Base-by-base conservation (phyloP, 2,329 filamentous ascomycete genomes). In the Colletotrichum paranaense region DNA sequence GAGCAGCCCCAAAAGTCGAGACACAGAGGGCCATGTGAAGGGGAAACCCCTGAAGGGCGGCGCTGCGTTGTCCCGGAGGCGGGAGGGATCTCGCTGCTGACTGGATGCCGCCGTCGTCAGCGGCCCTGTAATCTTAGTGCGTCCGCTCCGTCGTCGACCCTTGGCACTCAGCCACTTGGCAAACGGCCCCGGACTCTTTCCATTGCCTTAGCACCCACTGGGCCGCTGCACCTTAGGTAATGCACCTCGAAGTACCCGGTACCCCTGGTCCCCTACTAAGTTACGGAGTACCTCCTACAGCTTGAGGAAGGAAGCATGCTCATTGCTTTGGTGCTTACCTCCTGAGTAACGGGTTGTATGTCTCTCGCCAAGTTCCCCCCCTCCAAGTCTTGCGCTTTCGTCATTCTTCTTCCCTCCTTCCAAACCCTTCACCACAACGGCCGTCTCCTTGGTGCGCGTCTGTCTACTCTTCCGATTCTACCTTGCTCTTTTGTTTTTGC, bases 81-180 rank as follows among this genome's bases (percentile, higher is more conserved):
- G 62, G 68, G 42, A 64, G 52, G 59, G 55, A 26, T 62, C 56
- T 62, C 58, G 64, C 49, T 62, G 68, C 49, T 62, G 63, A 67
- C 46, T 62, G 63, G 68, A 28, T 64, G 49, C 53, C 35, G 68
- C 49, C 64, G 64, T 68, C 65, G 65, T 59, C 38, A 56, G 69
- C 59, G 69, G 65, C 69, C 69, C 66, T 69, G 59, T 49, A 70
- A 73, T 73, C 60, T 73, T 64, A 73, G 66, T 46, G 70, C 59
- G 67, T 49, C 70, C 32, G 52, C 59, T 56, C 42, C 42, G 42
- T 42, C 32, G 32, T 63, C 55, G 55, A 66, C 67, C 55, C 67
- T 70, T 66, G 67, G 67, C 67, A 66, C 32, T 35, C 55, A 70
- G 67, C 67, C 62, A 66, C 67, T 67, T 28, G 67, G 22, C 60